A percentile compares a stretch with the other conserved stretches of the same genome.
These are phyloP conservation scores for Cerrena zonata DNA, from an alignment of 1,284 basidiomycete species.

Conservation along the genomic window DNA sequence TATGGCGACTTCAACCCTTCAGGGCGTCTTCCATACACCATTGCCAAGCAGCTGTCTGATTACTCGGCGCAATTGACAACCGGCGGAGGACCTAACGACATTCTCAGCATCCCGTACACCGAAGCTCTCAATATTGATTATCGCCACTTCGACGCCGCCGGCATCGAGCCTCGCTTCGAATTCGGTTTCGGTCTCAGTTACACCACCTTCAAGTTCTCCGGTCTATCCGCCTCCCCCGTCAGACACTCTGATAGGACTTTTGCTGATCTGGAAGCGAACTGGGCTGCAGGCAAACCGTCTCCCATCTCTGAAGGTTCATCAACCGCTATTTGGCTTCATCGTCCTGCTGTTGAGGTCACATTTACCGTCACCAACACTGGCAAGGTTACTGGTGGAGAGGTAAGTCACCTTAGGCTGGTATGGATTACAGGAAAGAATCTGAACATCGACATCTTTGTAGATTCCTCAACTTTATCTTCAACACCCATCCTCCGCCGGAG, in stretches of 20 bases:
- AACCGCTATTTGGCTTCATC: slow-evolving; percentile 59
- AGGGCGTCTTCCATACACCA: slow-evolving; percentile 76
- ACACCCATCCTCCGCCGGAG: slow-evolving; percentile 33
- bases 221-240: slow-evolving; percentile 43
- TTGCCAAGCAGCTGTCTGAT: slow-evolving; percentile 62
- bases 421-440: background rate
- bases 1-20: slow-evolving; percentile 71
- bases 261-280: slow-evolving; percentile 38
- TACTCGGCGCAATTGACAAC: slow-evolving; percentile 61
- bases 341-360: slow-evolving; percentile 51
- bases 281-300: slow-evolving; percentile 48
- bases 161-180: slow-evolving; percentile 60
- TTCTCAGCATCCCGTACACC: slow-evolving; percentile 56
- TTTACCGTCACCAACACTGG: slow-evolving; percentile 62
- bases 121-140: slow-evolving; percentile 76
- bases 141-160: slow-evolving; percentile 64
- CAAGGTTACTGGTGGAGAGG: slow-evolving; percentile 46
- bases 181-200: slow-evolving; percentile 86
- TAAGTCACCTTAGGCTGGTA: slow-evolving; percentile 19
- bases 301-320: slow-evolving; percentile 47
- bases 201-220: slow-evolving; percentile 68
- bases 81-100: slow-evolving; percentile 29
- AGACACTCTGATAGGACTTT: slow-evolving; percentile 28
- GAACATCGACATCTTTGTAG: slow-evolving; percentile 15
- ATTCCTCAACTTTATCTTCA: slow-evolving; percentile 43